phyloP scores from a whole-genome alignment of 768 basidiomycete species.

The Chalciporus sphaerocephalus region DNA sequence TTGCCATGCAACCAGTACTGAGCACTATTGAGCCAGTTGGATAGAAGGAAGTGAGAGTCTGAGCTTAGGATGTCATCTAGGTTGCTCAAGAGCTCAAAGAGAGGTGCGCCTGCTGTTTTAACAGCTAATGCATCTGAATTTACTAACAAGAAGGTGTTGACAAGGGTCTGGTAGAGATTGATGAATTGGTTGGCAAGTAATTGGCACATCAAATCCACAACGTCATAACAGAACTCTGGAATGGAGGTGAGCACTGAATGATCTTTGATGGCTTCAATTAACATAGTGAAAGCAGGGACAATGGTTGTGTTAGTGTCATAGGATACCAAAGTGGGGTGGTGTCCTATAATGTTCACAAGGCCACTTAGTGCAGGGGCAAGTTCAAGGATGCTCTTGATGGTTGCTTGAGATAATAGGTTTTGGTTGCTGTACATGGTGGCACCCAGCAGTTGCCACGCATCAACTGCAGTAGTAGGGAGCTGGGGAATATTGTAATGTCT shows the following conservation, averaged over 20 bases:
- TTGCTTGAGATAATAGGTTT: constrained; percentile 30
- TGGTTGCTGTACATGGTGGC: constrained; percentile 38
- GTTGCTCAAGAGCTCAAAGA: constrained; percentile 30
- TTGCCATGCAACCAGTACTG: constrained; percentile 28
- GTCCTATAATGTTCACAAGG: constrained; percentile 31
- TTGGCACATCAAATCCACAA: constrained; percentile 38
- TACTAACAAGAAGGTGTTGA: constrained; percentile 26
- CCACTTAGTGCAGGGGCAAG: constrained; percentile 33
- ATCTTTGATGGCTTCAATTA: constrained; percentile 39
- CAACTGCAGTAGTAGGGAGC: constrained; percentile 22
- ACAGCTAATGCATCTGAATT: constrained; percentile 19
- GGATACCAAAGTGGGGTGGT: constrained; percentile 32
- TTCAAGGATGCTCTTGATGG: constrained; percentile 37
- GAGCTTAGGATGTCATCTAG: constrained; percentile 35
- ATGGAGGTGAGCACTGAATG: constrained; percentile 14
- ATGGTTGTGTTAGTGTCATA: constrained; percentile 51
- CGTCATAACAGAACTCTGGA: constrained; percentile 37
- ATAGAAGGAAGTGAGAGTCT: constrained; percentile 31
- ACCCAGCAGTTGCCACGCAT: constrained; percentile 37
- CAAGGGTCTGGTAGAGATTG: constrained; percentile 29
- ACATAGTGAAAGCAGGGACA: constrained; percentile 71
- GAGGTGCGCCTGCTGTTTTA: constrained; percentile 21
- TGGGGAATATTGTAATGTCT: constrained; percentile 32
- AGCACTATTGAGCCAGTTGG: constrained; percentile 36
- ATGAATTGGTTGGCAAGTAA: constrained; percentile 38